phyloP scores from a whole-genome alignment of 1,139 yeast species.

The Nadsonia starkeyi-henricii region DNA sequence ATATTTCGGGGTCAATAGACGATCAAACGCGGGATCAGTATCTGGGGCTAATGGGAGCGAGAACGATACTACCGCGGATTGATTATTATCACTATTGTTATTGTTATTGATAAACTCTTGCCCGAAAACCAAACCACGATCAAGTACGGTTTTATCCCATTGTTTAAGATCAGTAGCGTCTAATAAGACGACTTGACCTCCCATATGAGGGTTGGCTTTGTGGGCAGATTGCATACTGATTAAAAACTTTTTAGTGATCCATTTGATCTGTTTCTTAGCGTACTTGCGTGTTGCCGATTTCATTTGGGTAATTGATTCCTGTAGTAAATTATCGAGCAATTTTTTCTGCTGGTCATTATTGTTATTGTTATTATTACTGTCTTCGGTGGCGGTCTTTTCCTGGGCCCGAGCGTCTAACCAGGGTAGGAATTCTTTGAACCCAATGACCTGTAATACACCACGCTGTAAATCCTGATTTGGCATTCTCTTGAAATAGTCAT shows the following conservation, averaged over 20 bases:
- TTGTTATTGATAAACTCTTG: constrained; percentile 26
- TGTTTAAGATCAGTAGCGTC: constrained; percentile 58
- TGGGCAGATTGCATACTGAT: constrained; percentile 38
- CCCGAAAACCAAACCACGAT: constrained; percentile 42
- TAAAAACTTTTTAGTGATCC: constrained; percentile 66
- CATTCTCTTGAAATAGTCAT: constrained; percentile 11
- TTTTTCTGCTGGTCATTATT: constrained; percentile 2
- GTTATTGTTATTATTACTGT: no score
- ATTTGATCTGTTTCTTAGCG: constrained; percentile 81
- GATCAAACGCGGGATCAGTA: constrained; percentile 20
- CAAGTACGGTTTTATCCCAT: constrained; percentile 47
- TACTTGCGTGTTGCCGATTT: constrained; percentile 73
- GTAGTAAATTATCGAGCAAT: constrained; percentile 18
- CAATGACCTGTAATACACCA: constrained; percentile 93
- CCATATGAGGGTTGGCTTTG: constrained; percentile 34
- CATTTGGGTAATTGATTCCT: constrained; percentile 54
- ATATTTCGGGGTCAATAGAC: constrained; percentile 21
- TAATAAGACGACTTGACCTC: constrained; percentile 54
- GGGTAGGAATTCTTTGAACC: constrained; percentile 84
- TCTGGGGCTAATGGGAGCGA: constrained; percentile 31
- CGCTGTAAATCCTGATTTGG: constrained; percentile 39
- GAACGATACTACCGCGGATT: constrained; percentile 1
- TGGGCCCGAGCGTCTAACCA: constrained; percentile 36
- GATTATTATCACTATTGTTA: no score
- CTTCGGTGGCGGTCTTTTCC: no score